Evolutionary conservation across 2,329 filamentous ascomycete species (phyloP).

Genomic region (Dactylonectria macrodidyma): DNA sequence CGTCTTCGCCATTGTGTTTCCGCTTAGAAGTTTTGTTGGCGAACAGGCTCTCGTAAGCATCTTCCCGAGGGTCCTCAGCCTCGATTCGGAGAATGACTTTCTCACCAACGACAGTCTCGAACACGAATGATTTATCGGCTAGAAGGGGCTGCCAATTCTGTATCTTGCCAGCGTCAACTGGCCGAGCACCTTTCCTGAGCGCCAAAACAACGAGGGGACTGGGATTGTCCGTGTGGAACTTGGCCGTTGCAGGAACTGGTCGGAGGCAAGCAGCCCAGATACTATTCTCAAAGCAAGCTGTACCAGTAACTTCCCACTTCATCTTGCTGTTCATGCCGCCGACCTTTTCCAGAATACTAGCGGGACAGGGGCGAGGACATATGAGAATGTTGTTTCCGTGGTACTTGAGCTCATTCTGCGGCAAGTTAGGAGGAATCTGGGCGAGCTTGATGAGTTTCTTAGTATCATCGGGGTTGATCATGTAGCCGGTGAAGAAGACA

Average conservation of each 20-base stretch:
- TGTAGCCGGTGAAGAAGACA: constrained; percentile 93
- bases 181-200: constrained; percentile 80
- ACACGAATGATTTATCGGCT: constrained; percentile 78
- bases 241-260: constrained; percentile 77
- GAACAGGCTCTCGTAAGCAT: constrained; percentile 74
- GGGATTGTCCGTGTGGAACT: constrained; percentile 84
- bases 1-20: constrained; percentile 68
- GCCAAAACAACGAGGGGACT: constrained; percentile 87
- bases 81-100: constrained; percentile 89
- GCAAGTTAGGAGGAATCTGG: constrained; percentile 71
- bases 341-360: constrained; percentile 82
- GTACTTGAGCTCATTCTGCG: constrained; percentile 81
- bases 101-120: constrained; percentile 89
- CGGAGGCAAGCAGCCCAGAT: constrained; percentile 89
- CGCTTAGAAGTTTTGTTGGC: constrained; percentile 74
- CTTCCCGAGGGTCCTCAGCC: constrained; percentile 74
- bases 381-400: constrained; percentile 95
- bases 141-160: constrained; percentile 86
- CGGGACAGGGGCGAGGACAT: constrained; percentile 81
- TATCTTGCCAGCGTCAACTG: constrained; percentile 86
- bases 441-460: constrained; percentile 81
- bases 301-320: constrained; percentile 86
- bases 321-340: constrained; percentile 89
- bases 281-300: constrained; percentile 81
- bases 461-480: constrained; percentile 81